Evolutionary conservation across 2,329 filamentous ascomycete genomes (phyloP), one percentile per base, ranked within the genome.

Genomic region (Exserohilum turcica): DNA sequence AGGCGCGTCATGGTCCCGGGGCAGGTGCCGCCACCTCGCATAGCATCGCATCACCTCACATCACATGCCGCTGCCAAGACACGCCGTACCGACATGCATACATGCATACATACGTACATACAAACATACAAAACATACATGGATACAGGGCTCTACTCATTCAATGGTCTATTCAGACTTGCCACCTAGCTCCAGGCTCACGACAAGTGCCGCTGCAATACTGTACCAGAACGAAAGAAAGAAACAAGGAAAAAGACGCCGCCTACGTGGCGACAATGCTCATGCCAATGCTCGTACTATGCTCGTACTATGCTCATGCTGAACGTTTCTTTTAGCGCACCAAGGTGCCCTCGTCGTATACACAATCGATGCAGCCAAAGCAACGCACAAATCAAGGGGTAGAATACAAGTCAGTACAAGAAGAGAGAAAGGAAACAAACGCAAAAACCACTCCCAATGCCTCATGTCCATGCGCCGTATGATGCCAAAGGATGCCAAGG

Each of bases 401-500:
- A 57, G 27, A 60, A 57, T 49, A 61, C 46, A 51, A 51, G 35
- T 33, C 31, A n/a, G 27, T 15, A 24, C 16, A 39, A 32, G 48
- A 46, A 43, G 61, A 63, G 36, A 46, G 35, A 48, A 60, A 40
- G 54, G 33, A 53, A 52, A 44, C 40, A 46, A 52, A 45, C 46
- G 44, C 24, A 48, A 54, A 37, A 51, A 44, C 36, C 51, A 57
- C 48, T 51, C 42, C 45, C 51, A 59, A 49, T 43, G 7, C 18
- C 54, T 46, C 49, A 35, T 49, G 38, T 56, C 57, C 55, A 54
- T 64, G 65, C 69, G 68, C 70, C 68, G 48, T 56, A 53, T 59
- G 60, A 73, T 71, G 68, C 67, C 48, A 44, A 61, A 61, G 56
- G 47, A 61, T 62, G 58, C 62, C 64, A 54, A 70, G 58, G 70